A percentile compares a stretch with the other conserved stretches of the same genome.
phyloP scores from a whole-genome alignment of 306 rosid genomes.

The Vigna radiata region DNA sequence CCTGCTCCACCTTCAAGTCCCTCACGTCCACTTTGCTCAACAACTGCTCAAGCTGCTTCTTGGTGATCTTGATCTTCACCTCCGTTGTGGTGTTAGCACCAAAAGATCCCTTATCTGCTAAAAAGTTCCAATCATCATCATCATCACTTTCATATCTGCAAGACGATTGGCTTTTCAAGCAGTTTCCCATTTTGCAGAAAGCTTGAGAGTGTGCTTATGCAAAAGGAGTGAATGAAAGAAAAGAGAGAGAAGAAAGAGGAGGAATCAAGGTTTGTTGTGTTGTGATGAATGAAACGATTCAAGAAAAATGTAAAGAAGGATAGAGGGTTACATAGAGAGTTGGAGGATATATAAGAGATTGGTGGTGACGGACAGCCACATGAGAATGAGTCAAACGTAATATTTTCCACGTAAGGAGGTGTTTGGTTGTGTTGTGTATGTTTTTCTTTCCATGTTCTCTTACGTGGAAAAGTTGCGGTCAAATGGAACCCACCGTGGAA shows the following conservation, averaged over 20 bases:
- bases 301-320: not conserved
- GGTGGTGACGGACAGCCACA: not conserved
- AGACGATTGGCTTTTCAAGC: conserved; percentile 61
- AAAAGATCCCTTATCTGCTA: not conserved
- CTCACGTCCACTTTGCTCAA: conserved; percentile 59
- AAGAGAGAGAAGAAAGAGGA: not conserved
- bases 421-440: not conserved
- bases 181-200: conserved; percentile 71
- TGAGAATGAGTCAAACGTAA: conserved; percentile 54
- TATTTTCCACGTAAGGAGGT: conserved; percentile 45
- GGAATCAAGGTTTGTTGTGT: not conserved
- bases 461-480: conserved; percentile 49
- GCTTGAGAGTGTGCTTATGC: not conserved
- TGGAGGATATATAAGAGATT: conserved; percentile 37
- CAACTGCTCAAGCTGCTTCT: conserved; percentile 76
- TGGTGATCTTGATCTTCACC: conserved; percentile 87
- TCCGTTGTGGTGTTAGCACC: conserved; percentile 14
- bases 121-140: conserved; percentile 55
- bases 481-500: conserved; percentile 27
- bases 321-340: conserved; percentile 24
- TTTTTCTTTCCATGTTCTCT: conserved; percentile 31
- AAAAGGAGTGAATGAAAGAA: not conserved
- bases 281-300: not conserved
- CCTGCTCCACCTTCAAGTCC: conserved; percentile 67
- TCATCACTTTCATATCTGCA: conserved; percentile 46